Conservation (phyloP, 108 stramenopile genomes). For the Cyclotella distinguenda region DNA sequence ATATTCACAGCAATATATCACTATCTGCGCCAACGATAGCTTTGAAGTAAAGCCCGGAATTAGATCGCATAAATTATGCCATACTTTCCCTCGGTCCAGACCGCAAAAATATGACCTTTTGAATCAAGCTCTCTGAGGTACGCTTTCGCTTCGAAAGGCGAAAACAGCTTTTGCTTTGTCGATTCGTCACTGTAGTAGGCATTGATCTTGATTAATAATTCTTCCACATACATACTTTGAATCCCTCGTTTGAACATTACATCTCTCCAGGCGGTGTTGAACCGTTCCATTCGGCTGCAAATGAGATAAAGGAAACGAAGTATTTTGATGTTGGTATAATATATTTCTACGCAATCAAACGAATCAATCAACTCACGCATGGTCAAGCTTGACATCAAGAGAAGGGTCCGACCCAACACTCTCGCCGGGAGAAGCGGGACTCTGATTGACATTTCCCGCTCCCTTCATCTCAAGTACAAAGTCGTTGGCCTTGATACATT, state of each 20-base stretch:
- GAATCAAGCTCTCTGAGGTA: background rate
- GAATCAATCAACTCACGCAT: too few relatives aligned
- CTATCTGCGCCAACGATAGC: background rate
- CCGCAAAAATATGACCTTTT: background rate
- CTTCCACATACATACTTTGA: background rate
- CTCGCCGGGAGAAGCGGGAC: too few relatives aligned
- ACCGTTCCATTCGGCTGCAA: background rate
- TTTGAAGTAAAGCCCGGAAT: background rate
- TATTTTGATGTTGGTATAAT: too few relatives aligned
- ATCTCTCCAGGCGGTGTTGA: background rate
- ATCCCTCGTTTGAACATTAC: background rate
- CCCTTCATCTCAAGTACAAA: too few relatives aligned
- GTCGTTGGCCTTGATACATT: too few relatives aligned
- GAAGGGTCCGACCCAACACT: too few relatives aligned
- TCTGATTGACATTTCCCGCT: too few relatives aligned
- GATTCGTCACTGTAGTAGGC: background rate
- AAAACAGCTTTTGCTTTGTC: background rate
- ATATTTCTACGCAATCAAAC: too few relatives aligned
- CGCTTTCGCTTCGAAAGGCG: background rate
- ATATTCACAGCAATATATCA: too few relatives aligned
- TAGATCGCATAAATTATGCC: background rate
- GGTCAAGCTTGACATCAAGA: too few relatives aligned
- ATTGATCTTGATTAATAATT: background rate
- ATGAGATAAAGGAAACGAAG: background rate
- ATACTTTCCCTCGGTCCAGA: background rate